A percentile compares a stretch with the other conserved stretches of the same genome.
phyloP scores from a whole-genome alignment of 805 yeast species.

The Starmerella scarabaei region DNA sequence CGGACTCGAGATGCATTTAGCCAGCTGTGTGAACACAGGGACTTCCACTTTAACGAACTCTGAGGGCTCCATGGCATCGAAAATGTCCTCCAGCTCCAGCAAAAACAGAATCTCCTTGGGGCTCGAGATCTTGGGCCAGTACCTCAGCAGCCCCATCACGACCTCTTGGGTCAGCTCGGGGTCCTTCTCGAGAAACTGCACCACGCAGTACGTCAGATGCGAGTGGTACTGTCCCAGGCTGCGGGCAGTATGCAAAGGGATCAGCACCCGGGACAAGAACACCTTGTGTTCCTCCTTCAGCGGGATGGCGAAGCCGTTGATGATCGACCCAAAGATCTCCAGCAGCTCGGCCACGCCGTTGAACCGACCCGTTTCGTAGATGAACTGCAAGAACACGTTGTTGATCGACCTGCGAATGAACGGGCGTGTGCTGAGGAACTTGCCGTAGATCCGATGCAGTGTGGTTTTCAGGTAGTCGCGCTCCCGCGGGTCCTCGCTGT shows the following conservation, averaged over 20 bases:
- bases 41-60: conserved; percentile 87
- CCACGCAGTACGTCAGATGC: conserved; percentile 91
- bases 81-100: conserved; percentile 91
- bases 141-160: conserved; percentile 80
- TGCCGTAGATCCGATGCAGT: conserved; percentile 89
- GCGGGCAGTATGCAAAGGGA: conserved; percentile 88
- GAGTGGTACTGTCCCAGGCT: conserved; percentile 86
- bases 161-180: conserved; percentile 88
- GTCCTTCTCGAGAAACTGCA: conserved; percentile 92
- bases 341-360: conserved; percentile 91
- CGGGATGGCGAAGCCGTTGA: conserved; percentile 95
- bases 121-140: conserved; percentile 92
- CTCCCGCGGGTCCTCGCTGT: conserved; percentile 92
- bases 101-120: conserved; percentile 94
- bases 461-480: conserved; percentile 92
- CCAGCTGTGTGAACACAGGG: conserved; percentile 84
- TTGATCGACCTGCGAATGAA: conserved; percentile 83
- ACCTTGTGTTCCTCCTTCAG: conserved; percentile 93
- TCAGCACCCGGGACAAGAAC: conserved; percentile 68
- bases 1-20: conserved; percentile 85
- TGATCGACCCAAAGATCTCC: conserved; percentile 90
- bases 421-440: conserved; percentile 76
- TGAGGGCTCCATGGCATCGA: conserved; percentile 87
- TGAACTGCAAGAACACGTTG: conserved; percentile 84
- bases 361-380: conserved; percentile 89